phyloP scores from a whole-genome alignment of 2,329 filamentous ascomycete genomes.

The Orbilia oligospora region DNA sequence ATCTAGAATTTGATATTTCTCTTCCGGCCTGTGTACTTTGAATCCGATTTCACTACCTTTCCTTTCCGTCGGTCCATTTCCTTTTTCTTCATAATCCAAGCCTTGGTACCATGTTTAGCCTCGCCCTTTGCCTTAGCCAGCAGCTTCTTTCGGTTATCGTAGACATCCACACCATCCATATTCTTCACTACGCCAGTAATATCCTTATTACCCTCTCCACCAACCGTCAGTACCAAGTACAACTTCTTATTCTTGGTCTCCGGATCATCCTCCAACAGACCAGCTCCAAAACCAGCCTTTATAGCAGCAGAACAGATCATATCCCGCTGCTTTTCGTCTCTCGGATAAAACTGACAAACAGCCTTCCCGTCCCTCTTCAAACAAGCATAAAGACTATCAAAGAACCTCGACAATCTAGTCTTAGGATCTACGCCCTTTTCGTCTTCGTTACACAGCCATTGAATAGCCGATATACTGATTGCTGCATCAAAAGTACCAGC shows the following conservation, averaged over 20 bases:
- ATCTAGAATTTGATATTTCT: conserved; percentile 81
- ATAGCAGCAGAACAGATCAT: conserved; percentile 95
- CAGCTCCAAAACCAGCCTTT: conserved; percentile 93
- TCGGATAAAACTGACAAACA: conserved; percentile 98
- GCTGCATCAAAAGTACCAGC: conserved; percentile 94
- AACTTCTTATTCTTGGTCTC: conserved; percentile 97
- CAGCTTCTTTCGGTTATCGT: conserved; percentile 76
- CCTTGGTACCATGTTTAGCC: conserved; percentile 84
- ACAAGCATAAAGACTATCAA: conserved; percentile 89
- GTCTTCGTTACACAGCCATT: conserved; percentile 98
- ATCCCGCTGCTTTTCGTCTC: conserved; percentile 88
- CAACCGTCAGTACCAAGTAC: conserved; percentile 94
- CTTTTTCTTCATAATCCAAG: conserved; percentile 88
- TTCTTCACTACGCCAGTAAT: conserved; percentile 91
- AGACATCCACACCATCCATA: conserved; percentile 88
- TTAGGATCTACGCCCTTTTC: conserved; percentile 82
- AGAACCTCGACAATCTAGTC: conserved; percentile 85
- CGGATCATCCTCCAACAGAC: conserved; percentile 93
- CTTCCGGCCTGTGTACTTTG: conserved; percentile 94
- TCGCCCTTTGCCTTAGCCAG: conserved; percentile 70
- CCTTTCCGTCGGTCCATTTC: conserved; percentile 95
- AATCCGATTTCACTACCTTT: conserved; percentile 90
- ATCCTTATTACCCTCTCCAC: conserved; percentile 74
- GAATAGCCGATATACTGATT: conserved; percentile 94
- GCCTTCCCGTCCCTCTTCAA: conserved; percentile 87